Base-by-base conservation (phyloP, 257 asterid genomes). In the Solanum appendiculatum region DNA sequence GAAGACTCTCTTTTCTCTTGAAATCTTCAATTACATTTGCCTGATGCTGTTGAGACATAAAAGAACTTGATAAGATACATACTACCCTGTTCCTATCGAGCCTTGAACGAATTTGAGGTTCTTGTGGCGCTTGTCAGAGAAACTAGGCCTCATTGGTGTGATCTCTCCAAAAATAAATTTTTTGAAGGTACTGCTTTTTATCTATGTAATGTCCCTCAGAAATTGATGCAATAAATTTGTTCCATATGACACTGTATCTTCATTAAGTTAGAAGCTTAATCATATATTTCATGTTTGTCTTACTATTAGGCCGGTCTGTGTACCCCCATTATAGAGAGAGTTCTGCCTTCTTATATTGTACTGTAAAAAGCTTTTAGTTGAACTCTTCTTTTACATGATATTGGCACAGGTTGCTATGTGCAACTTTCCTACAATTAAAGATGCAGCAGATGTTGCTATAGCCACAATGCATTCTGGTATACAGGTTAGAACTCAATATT, bases 391-490 rank as follows among this genome's bases (percentile, higher is more conserved):
- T 80, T 80, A 27, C 29, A 46, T 80, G 68, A 46, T 80, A 80
- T 48, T 80, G 29, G 63, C 78, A 85, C 92, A 97, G 99, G 99
- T 96, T 69, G 99, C 99, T 36, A 93, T 96, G 98, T 97, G 99
- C 60, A 95, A 95, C 95, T 97, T 97, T 75, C 98, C 99, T 25
- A 94, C 98, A 56, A 86, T 97, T 82, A 97, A 96, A 91, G 99
- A 95, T 91, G 99, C 99, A 84, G 99, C 99, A 9, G 99, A 96
- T 90, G 99, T 97, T 89, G 99, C 99, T 85, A 97, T 96, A 89
- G 96, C 93, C 72, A 93, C 98, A 84, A 97, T 97, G 99, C 89
- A 90, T 90, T 92, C 98, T 83, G 99, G 99, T 44, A 92, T 97
- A 90, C 99, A 97, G 98, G 99, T 96, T 16, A 88, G 87, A 46